Conservation (phyloP, 1,284 basidiomycete species). For the Sporisorium scitamineum region DNA sequence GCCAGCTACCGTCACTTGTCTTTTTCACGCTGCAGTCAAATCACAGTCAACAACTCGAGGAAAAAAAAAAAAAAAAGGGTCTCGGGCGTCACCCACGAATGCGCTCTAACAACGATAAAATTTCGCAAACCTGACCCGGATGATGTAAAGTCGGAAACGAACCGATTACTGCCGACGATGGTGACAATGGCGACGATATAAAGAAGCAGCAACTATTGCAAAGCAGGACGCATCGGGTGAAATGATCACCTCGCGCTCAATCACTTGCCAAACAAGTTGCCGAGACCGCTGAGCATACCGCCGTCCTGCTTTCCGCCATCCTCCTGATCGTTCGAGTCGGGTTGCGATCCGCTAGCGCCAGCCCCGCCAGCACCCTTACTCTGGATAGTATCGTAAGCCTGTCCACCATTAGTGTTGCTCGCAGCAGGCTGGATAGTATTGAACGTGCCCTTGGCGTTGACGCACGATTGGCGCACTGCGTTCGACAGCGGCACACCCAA, state of each 20-base stretch:
- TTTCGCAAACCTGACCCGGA: neutral
- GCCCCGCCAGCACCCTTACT: slow-evolving; percentile 1
- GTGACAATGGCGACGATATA: neutral
- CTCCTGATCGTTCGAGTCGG: slow-evolving; percentile 7
- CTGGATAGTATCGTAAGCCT: slow-evolving; percentile 23
- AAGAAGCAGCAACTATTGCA: neutral
- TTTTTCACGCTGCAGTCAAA: neutral
- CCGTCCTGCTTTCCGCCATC: slow-evolving; percentile 16
- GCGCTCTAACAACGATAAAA: neutral
- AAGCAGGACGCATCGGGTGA: neutral
- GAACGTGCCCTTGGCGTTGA: slow-evolving; percentile 31
- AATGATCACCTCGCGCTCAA: too few species aligned
- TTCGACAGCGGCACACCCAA: slow-evolving; percentile 21
- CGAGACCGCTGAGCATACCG: slow-evolving; percentile 10
- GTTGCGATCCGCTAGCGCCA: neutral
- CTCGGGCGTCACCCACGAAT: neutral
- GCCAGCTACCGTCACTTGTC: too few species aligned
- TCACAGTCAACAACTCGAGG: neutral
- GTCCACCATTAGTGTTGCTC: slow-evolving; percentile 16
- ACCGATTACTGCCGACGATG: too few species aligned
- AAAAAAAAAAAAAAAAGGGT: too few species aligned
- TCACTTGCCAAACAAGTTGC: slow-evolving; percentile 9
- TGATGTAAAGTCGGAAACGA: too few species aligned
- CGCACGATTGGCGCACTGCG: slow-evolving; percentile 27
- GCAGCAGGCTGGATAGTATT: slow-evolving; percentile 32